phyloP scores from a whole-genome alignment of 371 early-diverging fungal genomes.

The Mucor mucedo region DNA sequence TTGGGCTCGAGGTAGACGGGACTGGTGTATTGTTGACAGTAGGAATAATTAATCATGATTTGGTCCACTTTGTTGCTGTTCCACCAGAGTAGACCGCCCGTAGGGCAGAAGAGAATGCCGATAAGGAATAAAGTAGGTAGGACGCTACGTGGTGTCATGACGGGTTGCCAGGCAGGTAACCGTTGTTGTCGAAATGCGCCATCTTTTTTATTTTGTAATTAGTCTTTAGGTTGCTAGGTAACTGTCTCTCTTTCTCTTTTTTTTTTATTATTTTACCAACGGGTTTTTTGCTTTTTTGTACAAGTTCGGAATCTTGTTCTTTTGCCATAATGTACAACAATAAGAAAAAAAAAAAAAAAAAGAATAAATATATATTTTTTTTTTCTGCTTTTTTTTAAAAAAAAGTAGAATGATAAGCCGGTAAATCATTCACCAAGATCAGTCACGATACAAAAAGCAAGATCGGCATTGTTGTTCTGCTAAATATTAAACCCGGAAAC shows the following conservation, averaged over 20 bases:
- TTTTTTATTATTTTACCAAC: constrained; percentile 30
- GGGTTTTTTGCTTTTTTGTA: constrained; percentile 32
- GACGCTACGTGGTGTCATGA: constrained; percentile 93
- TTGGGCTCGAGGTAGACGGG: constrained; percentile 38
- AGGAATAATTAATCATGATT: constrained; percentile 90
- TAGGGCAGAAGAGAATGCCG: constrained; percentile 91
- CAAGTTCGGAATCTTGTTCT: background rate
- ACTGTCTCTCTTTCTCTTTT: background rate
- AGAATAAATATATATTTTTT: background rate
- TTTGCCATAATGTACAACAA: background rate
- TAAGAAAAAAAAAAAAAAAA: background rate
- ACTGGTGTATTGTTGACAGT: constrained; percentile 61
- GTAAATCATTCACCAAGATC: too few species aligned
- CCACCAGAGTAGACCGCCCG: constrained; percentile 84
- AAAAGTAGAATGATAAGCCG: too few species aligned
- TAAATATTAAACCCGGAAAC: too few species aligned
- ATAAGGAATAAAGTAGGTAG: constrained; percentile 90
- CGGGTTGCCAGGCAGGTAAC: constrained; percentile 97
- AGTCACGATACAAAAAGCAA: too few species aligned
- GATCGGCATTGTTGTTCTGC: too few species aligned
- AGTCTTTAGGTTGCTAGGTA: background rate
- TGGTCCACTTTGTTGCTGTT: constrained; percentile 75
- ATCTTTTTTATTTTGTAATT: constrained; percentile 52
- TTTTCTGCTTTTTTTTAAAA: constrained; percentile 1
- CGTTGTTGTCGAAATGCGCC: constrained; percentile 98